Conservation (phyloP, 371 early-diverging fungal genomes). For the Mucor lusitanicus region DNA sequence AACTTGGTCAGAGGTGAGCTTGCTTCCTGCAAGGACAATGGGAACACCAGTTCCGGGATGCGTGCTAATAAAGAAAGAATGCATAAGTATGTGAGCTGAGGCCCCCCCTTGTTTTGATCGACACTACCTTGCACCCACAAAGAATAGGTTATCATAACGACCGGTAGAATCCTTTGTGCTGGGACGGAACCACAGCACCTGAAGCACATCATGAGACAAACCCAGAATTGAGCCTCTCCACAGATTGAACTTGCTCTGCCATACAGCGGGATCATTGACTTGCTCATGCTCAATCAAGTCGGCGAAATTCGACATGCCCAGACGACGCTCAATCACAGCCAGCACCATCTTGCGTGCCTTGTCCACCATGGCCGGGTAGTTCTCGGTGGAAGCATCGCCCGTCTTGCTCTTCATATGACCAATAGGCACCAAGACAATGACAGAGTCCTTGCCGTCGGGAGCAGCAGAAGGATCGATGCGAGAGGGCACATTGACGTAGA, state of each 20-base stretch:
- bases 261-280: constrained; percentile 59
- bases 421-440: constrained; percentile 64
- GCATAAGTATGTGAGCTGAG: too few relatives aligned
- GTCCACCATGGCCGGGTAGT: constrained; percentile 38
- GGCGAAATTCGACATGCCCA: constrained; percentile 43
- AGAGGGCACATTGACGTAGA: constrained; percentile 67
- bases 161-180: constrained; percentile 54
- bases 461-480: constrained; percentile 61
- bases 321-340: constrained; percentile 36
- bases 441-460: constrained; percentile 51
- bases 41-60: constrained; percentile 76
- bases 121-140: constrained; percentile 52
- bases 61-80: too few relatives aligned
- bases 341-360: constrained; percentile 55
- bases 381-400: constrained; percentile 10
- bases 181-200: constrained; percentile 66
- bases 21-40: constrained; percentile 63
- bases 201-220: constrained; percentile 56
- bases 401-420: constrained; percentile 45
- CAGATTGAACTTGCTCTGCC: constrained; percentile 64
- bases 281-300: constrained; percentile 53
- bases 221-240: constrained; percentile 67
- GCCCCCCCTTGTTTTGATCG: neutral
- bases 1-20: constrained; percentile 54
- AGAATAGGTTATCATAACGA: constrained; percentile 60